A percentile compares a stretch with the other conserved stretches of the same genome.
phyloP scores from a whole-genome alignment of 805 yeast species.

The Barnettozyma siamensis region DNA sequence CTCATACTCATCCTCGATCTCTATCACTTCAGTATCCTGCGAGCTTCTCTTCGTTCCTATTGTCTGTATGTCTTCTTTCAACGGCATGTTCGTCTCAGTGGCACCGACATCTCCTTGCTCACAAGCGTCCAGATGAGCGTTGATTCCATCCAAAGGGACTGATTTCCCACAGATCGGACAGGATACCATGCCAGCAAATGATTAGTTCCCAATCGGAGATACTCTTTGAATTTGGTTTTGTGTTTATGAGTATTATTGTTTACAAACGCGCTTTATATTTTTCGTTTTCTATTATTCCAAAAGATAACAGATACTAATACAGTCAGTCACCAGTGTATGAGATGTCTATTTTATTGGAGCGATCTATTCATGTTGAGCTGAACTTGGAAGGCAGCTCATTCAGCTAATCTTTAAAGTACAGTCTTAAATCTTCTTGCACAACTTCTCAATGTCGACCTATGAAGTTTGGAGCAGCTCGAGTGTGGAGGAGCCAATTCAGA shows the following conservation, averaged over 20 bases:
- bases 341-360: too few relatives aligned
- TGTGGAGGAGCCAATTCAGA: conserved; percentile 1
- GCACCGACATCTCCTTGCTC: conserved; percentile 6
- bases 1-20: conserved; percentile 12
- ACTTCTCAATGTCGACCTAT: conserved; percentile 6
- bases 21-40: conserved; percentile 9
- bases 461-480: conserved; percentile 2
- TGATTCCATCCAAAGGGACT: conserved; percentile 16
- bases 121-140: conserved; percentile 22
- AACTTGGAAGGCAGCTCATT: too few relatives aligned
- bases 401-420: too few relatives aligned
- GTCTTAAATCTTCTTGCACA: conserved; percentile 12
- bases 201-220: too few relatives aligned
- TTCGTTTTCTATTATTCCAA: too few relatives aligned
- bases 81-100: background rate
- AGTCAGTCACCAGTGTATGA: too few relatives aligned
- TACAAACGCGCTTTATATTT: too few relatives aligned
- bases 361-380: too few relatives aligned
- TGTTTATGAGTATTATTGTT: too few relatives aligned
- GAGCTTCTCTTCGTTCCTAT: background rate
- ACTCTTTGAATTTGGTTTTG: too few relatives aligned
- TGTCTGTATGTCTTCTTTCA: background rate
- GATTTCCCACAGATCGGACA: conserved; percentile 23
- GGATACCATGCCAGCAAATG: conserved; percentile 11
- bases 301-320: too few relatives aligned